Evolutionary conservation across 805 yeast species (phyloP).

Genomic region (Maudiozyma saulgeensis): DNA sequence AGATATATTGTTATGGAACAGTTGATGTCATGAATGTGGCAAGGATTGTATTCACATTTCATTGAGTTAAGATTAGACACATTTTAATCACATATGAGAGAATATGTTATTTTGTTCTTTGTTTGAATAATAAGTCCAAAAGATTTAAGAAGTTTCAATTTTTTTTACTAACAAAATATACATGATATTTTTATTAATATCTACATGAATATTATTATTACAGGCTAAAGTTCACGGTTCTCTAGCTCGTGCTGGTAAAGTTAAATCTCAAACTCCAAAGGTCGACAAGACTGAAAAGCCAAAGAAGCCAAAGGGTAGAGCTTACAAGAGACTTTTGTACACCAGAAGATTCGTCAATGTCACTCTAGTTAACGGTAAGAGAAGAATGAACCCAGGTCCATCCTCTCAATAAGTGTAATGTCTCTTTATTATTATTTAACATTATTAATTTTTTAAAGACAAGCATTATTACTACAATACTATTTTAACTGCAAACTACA

Average conservation of each 20-base stretch:
- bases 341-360: slow-evolving; percentile 98
- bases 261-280: slow-evolving; percentile 99
- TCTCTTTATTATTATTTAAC: background rate
- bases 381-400: slow-evolving; percentile 84
- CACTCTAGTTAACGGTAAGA: slow-evolving; percentile 95
- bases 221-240: slow-evolving; percentile 99
- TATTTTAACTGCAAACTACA: background rate
- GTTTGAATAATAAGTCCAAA: background rate
- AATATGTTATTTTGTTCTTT: no score
- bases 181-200: slow-evolving; percentile 3
- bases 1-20: no score
- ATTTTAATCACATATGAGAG: no score
- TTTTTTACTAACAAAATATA: slow-evolving; percentile 1
- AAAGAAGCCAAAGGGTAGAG: slow-evolving; percentile 98
- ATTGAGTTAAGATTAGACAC: no score
- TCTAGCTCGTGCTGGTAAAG: slow-evolving; percentile 99
- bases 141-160: slow-evolving; percentile 18
- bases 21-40: no score
- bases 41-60: no score
- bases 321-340: slow-evolving; percentile 97
- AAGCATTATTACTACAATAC: no score
- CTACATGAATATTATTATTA: background rate
- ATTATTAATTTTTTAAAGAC: background rate
- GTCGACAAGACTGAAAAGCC: slow-evolving; percentile 96
- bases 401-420: slow-evolving; percentile 5